These are phyloP conservation scores for Setaria italica DNA, from an alignment of 202 grass and related monocot genomes.

Conservation along the genomic window DNA sequence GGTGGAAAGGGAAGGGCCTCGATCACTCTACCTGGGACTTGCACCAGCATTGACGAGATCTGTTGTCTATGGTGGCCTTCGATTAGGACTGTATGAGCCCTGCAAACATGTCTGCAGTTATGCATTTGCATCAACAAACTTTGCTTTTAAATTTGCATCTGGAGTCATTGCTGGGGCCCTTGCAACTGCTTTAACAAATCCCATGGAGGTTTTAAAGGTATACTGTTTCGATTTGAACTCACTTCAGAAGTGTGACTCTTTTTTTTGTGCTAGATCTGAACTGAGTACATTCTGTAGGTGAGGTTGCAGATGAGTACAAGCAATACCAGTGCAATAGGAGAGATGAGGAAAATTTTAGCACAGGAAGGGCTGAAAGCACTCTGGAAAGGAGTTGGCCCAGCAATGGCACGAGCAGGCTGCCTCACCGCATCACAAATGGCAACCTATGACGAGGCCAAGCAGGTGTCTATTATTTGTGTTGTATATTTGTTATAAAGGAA, in stretches of 20 bases:
- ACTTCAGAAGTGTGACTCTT: constrained; percentile 25
- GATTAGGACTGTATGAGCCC: constrained; percentile 90
- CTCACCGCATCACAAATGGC: constrained; percentile 96
- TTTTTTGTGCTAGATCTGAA: constrained; percentile 34
- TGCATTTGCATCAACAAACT: constrained; percentile 85
- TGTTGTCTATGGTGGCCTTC: constrained; percentile 88
- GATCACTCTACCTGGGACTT: constrained; percentile 84
- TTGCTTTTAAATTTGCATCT: constrained; percentile 80
- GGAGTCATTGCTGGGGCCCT: constrained; percentile 80
- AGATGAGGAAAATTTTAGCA: constrained; percentile 71
- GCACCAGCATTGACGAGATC: constrained; percentile 82
- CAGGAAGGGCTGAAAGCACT: constrained; percentile 83
- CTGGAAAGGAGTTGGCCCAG: constrained; percentile 99
- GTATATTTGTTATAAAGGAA: constrained; percentile 27
- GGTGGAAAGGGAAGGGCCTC: constrained; percentile 76
- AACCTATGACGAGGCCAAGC: constrained; percentile 94
- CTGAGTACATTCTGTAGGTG: constrained; percentile 58
- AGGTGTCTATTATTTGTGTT: constrained; percentile 51
- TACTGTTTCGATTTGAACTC: constrained; percentile 16
- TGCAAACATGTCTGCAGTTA: constrained; percentile 80
- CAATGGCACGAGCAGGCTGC: constrained; percentile 90
- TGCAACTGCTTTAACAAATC: constrained; percentile 89
- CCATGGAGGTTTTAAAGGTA: constrained; percentile 92
- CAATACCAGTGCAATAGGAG: constrained; percentile 61
- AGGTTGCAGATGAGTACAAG: constrained; percentile 79